These are phyloP conservation scores for Hanseniaspora taiwanica DNA, from an alignment of 805 yeast genomes.

Conservation along the genomic window DNA sequence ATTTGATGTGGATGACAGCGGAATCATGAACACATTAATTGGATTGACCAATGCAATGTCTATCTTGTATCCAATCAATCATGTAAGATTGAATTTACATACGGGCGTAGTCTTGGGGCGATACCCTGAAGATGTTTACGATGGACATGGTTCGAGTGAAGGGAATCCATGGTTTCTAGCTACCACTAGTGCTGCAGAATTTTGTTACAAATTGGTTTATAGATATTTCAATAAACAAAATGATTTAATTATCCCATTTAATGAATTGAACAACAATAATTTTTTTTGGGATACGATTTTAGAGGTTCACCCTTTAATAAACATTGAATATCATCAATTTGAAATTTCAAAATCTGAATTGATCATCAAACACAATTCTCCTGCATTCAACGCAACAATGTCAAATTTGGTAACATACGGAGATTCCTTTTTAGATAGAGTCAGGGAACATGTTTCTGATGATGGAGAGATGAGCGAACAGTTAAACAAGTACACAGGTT, in stretches of 20 bases:
- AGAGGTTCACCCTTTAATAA: constrained; percentile 17
- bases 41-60: constrained; percentile 58
- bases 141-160: constrained; percentile 55
- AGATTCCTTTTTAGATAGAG: constrained; percentile 31
- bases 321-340: constrained; percentile 5
- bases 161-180: constrained; percentile 93
- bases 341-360: constrained; percentile 8
- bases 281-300: constrained; percentile 18
- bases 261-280: constrained; percentile 8
- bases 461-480: constrained; percentile 79
- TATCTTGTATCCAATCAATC: constrained; percentile 65
- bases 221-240: constrained; percentile 26
- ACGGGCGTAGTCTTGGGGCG: constrained; percentile 65
- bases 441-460: constrained; percentile 7
- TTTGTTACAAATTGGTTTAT: constrained; percentile 41
- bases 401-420: constrained; percentile 38
- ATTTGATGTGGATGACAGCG: constrained; percentile 44
- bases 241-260: constrained; percentile 31
- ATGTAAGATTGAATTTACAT: constrained; percentile 26
- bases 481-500: constrained; percentile 69
- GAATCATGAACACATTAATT: constrained; percentile 49
- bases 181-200: constrained; percentile 56
- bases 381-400: constrained; percentile 35
- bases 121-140: constrained; percentile 84
- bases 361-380: constrained; percentile 20